These are phyloP conservation scores for Phytophthora pini DNA, from an alignment of 352 stramenopile genomes.

Conservation along the genomic window DNA sequence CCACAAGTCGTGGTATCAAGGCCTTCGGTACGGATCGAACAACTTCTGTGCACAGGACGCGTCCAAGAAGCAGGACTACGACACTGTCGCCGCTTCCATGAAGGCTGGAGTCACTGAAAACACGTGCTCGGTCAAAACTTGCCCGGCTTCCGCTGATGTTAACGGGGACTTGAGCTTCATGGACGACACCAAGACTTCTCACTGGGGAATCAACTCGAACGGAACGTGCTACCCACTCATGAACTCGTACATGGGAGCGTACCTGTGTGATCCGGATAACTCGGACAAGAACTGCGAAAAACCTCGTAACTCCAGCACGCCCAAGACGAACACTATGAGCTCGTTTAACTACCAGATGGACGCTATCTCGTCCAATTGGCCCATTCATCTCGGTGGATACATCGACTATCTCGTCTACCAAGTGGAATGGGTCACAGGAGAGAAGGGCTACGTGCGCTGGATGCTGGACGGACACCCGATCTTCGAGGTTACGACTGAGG, in stretches of 20 bases:
- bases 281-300: constrained; percentile 44
- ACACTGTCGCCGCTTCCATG: constrained; percentile 51
- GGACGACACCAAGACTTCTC: constrained; percentile 38
- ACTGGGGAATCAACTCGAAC: constrained; percentile 69
- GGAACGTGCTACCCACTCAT: constrained; percentile 48
- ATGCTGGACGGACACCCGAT: constrained; percentile 54
- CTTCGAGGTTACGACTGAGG: constrained; percentile 62
- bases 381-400: constrained; percentile 62
- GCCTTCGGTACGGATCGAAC: constrained; percentile 68
- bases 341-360: constrained; percentile 79
- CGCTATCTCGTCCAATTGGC: constrained; percentile 69
- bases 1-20: constrained; percentile 71
- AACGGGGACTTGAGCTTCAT: constrained; percentile 54
- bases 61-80: constrained; percentile 50
- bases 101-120: constrained; percentile 60
- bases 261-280: constrained; percentile 67
- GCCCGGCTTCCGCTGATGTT: constrained; percentile 57
- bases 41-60: constrained; percentile 47
- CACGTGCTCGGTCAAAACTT: constrained; percentile 46
- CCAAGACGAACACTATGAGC: constrained; percentile 65
- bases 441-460: constrained; percentile 64
- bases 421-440: constrained; percentile 63
- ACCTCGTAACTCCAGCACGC: constrained; percentile 45
- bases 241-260: constrained; percentile 59
- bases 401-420: constrained; percentile 60